Evolutionary conservation across 1,284 basidiomycete species (phyloP), one percentile per base, ranked within the genome.

Genomic region (Cystobasidium slooffiae): DNA sequence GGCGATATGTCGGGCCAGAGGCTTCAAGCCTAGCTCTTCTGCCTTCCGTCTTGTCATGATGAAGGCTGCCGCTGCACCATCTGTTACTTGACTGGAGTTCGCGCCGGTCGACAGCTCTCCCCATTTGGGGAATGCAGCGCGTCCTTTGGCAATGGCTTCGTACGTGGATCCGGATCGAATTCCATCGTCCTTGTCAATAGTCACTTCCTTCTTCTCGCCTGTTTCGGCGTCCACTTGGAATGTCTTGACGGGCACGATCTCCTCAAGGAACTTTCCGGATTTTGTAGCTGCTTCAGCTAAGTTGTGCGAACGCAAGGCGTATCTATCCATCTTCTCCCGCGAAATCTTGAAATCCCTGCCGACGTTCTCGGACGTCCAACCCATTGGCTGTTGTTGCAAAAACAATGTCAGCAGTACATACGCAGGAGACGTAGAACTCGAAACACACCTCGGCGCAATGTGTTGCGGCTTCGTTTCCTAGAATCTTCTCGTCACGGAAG

Each of bases 61-160:
- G 75, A 96, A 80, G 1, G 93, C 88, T 16, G 92, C 91, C 0
- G 93, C 92, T 8, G 90, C 92, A 20, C 93, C 93, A 80, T 96
- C 93, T 6, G 93, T 94, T 75, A 95, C 87, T 78, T 84, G 81
- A 77, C 88, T 89, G 24, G 93, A 92, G 83, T 95, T 96, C 22
- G 93, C 93, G n/a, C 91, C 92, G 6, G 93, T 94, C 18, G 91
- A 93, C 0, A 85, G 82, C 9, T 88, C 88, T 1, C 89, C 89
- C 92, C 92, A 95, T 78, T 94, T 91, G 49, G 92, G 92, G 84
- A 95, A 96, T 3, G 93, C 93, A 5, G 90, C 77, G 72, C 87
- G 87, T 78, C 93, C 88, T 83, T 90, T 91, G 59, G 81, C 80
- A 62, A 95, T 84, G 9, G 81, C 82, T 77, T 91, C 90, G 79